Conservation (phyloP, 2,329 filamentous ascomycete species). For the Sclerotinia borealis region DNA sequence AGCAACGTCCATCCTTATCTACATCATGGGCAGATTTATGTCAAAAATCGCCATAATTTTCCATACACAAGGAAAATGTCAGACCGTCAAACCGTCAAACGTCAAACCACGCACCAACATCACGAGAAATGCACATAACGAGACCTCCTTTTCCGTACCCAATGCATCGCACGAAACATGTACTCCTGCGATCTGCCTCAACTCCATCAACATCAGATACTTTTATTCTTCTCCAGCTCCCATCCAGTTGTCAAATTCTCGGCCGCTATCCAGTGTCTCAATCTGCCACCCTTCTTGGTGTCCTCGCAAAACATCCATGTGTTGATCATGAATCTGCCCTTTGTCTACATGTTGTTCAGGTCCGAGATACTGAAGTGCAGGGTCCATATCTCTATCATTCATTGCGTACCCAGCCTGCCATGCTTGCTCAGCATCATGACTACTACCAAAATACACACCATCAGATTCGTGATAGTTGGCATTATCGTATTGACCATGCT, state of each 20-base stretch:
- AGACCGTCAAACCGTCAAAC: neutral
- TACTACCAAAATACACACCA: slow-evolving; percentile 23
- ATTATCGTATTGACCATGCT: slow-evolving; percentile 20
- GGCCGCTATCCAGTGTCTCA: slow-evolving; percentile 27
- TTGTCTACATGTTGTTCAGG: slow-evolving; percentile 20
- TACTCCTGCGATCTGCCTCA: neutral
- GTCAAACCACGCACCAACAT: neutral
- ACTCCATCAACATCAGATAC: neutral
- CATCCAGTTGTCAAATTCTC: slow-evolving; percentile 33
- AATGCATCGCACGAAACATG: slow-evolving; percentile 1
- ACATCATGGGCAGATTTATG: neutral
- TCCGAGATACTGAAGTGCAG: slow-evolving; percentile 24
- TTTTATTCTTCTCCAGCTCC: slow-evolving; percentile 16
- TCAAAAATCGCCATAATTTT: neutral
- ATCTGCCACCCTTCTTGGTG: slow-evolving; percentile 32
- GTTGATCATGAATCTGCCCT: slow-evolving; percentile 27
- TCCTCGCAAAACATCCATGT: slow-evolving; percentile 28
- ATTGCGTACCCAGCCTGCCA: slow-evolving; percentile 18
- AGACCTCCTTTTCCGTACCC: slow-evolving; percentile 7
- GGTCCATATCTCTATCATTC: slow-evolving; percentile 17
- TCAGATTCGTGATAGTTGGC: slow-evolving; percentile 16
- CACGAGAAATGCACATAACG: slow-evolving; percentile 3
- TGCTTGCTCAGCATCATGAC: slow-evolving; percentile 20
- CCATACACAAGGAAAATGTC: slow-evolving; percentile 1
- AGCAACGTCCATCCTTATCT: slow-evolving; percentile 3